Evolutionary conservation across 768 basidiomycete species (phyloP).

Genomic region (Rhizopogon vinicolor): DNA sequence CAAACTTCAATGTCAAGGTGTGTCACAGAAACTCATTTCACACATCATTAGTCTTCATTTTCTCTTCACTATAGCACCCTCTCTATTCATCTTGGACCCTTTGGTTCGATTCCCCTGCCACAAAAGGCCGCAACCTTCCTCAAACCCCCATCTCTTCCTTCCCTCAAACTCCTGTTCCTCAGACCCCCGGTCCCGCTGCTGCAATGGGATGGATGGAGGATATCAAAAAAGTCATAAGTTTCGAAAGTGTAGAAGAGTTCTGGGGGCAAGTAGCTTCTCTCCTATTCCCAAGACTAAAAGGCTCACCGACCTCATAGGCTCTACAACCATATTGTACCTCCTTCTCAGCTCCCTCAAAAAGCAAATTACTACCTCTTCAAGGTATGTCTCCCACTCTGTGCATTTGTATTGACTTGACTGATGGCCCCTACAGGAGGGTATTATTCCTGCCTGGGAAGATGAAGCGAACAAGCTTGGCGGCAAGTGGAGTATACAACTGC

Average conservation of each 20-base stretch:
- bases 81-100: constrained; percentile 94
- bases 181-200: constrained; percentile 68
- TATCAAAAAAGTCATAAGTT: constrained; percentile 92
- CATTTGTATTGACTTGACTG: constrained; percentile 2
- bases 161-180: constrained; percentile 68
- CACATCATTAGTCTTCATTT: not conserved
- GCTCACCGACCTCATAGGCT: constrained; percentile 43
- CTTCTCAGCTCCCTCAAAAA: constrained; percentile 88
- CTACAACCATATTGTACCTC: constrained; percentile 97
- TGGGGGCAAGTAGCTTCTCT: constrained; percentile 74
- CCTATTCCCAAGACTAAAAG: not conserved
- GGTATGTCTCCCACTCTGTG: constrained; percentile 35
- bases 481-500: constrained; percentile 98
- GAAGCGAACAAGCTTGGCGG: constrained; percentile 95
- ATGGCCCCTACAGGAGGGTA: constrained; percentile 62
- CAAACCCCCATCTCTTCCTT: constrained; percentile 79
- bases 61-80: constrained; percentile 60
- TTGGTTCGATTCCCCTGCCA: constrained; percentile 95
- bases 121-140: constrained; percentile 85
- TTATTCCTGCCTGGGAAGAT: constrained; percentile 98
- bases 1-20: constrained; percentile 96
- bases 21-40: constrained; percentile 6
- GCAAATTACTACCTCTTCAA: constrained; percentile 99
- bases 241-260: constrained; percentile 98
- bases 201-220: constrained; percentile 98